These are phyloP conservation scores for Cystofilobasidium ferigula DNA, from an alignment of 768 basidiomycete species.

Conservation along the genomic window DNA sequence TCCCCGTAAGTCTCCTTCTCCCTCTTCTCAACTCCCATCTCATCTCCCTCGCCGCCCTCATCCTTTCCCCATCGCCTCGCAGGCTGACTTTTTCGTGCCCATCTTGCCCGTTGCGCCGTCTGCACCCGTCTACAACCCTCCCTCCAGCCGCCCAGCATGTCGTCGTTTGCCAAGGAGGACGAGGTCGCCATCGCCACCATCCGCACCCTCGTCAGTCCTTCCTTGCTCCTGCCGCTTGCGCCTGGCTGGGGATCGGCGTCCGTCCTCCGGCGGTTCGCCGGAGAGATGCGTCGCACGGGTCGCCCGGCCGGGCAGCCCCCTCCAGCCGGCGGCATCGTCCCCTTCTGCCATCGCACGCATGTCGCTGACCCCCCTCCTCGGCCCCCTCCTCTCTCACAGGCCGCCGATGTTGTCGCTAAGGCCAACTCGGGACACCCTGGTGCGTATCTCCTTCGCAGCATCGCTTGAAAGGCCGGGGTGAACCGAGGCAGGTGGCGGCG, in stretches of 20 bases:
- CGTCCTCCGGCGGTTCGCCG: background rate
- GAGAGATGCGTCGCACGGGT: background rate
- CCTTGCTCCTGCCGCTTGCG: slow-evolving; percentile 5
- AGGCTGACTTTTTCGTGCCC: too few species aligned
- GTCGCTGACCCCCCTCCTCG: background rate
- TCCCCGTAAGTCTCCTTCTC: too few species aligned
- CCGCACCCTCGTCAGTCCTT: slow-evolving; percentile 28
- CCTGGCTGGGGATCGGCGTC: background rate
- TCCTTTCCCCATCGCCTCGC: too few species aligned
- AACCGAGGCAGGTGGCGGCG: too few species aligned
- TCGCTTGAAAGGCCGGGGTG: background rate
- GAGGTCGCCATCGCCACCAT: slow-evolving; percentile 32
- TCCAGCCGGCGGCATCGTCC: background rate
- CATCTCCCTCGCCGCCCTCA: too few species aligned
- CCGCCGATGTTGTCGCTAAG: slow-evolving; percentile 40
- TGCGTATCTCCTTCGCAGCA: slow-evolving; percentile 34
- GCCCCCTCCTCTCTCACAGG: slow-evolving; percentile 15
- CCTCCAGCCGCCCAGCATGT: slow-evolving; percentile 14
- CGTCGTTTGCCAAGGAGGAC: slow-evolving; percentile 27
- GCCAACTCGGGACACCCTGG: slow-evolving; percentile 90
- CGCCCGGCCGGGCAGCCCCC: background rate
- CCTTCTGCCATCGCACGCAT: too few species aligned
- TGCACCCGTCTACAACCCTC: background rate
- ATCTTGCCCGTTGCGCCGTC: too few species aligned
- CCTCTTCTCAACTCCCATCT: too few species aligned